Evolutionary conservation across 768 basidiomycete species (phyloP).

Genomic region (Chlorophyllum brunneum): DNA sequence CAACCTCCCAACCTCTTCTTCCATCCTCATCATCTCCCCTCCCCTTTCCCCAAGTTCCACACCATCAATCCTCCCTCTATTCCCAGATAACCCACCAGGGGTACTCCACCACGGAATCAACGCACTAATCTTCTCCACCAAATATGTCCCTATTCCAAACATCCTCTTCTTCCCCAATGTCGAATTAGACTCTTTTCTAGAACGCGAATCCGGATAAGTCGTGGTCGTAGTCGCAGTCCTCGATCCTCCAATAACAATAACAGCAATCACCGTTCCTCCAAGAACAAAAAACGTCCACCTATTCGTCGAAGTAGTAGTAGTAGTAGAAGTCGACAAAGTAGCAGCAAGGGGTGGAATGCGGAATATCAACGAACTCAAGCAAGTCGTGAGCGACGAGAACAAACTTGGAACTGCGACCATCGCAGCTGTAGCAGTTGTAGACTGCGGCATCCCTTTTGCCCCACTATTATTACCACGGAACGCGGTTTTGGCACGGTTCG

Average conservation of each 20-base stretch:
- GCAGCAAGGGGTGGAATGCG: too few species aligned
- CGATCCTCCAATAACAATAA: constrained; percentile 5
- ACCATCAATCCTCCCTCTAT: not conserved
- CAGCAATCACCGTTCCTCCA: constrained; percentile 7
- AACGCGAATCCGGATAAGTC: not conserved
- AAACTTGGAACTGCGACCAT: too few species aligned
- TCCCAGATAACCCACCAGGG: not conserved
- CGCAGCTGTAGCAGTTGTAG: too few species aligned
- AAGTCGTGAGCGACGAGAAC: too few species aligned
- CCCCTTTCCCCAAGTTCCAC: not conserved
- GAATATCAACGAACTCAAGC: too few species aligned
- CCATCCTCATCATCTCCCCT: not conserved
- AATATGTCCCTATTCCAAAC: not conserved
- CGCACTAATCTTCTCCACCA: constrained; percentile 5
- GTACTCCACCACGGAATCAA: not conserved
- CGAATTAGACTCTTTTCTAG: not conserved
- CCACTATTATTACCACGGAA: too few species aligned
- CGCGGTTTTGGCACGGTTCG: too few species aligned
- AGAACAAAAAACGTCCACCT: constrained; percentile 4
- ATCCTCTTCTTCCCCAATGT: not conserved
- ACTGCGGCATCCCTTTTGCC: too few species aligned
- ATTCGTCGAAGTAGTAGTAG: not conserved
- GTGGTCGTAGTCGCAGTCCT: not conserved
- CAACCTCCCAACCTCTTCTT: not conserved
- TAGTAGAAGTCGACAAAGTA: not conserved